phyloP scores from a whole-genome alignment of 225 moss, liverwort and hornwort species.

The Asterella californica region DNA sequence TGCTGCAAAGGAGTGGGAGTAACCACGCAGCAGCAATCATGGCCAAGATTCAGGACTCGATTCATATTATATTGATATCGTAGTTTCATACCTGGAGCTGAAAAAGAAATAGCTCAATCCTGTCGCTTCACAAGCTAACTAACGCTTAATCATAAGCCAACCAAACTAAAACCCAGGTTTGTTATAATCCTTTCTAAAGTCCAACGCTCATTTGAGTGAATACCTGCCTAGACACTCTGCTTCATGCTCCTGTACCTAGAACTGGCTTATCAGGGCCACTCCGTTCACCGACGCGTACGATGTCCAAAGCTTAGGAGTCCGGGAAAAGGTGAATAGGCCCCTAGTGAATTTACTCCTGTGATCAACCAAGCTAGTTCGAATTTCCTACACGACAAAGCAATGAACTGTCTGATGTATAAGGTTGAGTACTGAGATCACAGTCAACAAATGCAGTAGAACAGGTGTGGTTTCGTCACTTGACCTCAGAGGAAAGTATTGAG shows the following conservation, averaged over 20 bases:
- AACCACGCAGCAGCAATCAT: neutral
- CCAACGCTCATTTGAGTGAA: constrained; percentile 7
- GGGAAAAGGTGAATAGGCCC: constrained; percentile 15
- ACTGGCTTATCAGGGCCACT: constrained; percentile 16
- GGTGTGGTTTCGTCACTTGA: constrained; percentile 6
- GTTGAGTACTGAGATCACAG: constrained; percentile 13
- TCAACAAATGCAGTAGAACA: constrained; percentile 20
- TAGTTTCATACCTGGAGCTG: constrained; percentile 16
- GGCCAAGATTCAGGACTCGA: constrained; percentile 5
- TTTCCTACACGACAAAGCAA: constrained; percentile 19
- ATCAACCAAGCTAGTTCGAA: constrained; percentile 17
- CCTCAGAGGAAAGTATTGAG: constrained; percentile 16
- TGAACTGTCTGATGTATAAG: constrained; percentile 17
- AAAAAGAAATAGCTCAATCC: constrained; percentile 20
- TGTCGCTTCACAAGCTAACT: constrained; percentile 12
- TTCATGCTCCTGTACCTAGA: constrained; percentile 9
- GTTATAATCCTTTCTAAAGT: constrained; percentile 9
- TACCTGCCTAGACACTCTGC: constrained; percentile 24
- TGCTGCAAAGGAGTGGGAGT: neutral
- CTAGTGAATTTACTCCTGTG: neutral
- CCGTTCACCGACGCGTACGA: constrained; percentile 7
- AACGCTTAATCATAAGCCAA: constrained; percentile 9
- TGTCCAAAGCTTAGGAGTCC: constrained; percentile 7
- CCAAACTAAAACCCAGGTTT: constrained; percentile 18
- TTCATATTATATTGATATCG: constrained; percentile 17